Conservation (phyloP, 805 yeast species). For the Saccharomycopsis javanensis region DNA sequence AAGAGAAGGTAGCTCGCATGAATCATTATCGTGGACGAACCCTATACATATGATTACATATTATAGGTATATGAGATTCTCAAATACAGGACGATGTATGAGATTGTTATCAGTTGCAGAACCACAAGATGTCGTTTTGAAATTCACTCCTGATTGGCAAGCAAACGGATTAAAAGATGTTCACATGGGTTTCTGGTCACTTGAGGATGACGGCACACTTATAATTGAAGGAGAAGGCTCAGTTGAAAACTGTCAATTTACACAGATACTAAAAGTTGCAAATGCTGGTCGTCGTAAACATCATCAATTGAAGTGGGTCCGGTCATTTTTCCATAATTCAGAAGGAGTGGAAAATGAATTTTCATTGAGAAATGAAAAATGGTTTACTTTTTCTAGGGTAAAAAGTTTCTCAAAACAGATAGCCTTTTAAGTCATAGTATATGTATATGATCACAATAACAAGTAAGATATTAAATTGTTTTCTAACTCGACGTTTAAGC, state of each 20-base stretch:
- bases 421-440: background rate
- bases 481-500: too few relatives aligned
- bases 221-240: slow-evolving; percentile 38
- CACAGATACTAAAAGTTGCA: slow-evolving; percentile 50
- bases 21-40: slow-evolving; percentile 54
- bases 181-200: slow-evolving; percentile 46
- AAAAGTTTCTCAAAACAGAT: slow-evolving; percentile 1
- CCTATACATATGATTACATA: slow-evolving; percentile 83
- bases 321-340: slow-evolving; percentile 47
- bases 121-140: slow-evolving; percentile 58
- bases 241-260: slow-evolving; percentile 46
- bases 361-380: slow-evolving; percentile 60
- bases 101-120: slow-evolving; percentile 62
- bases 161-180: slow-evolving; percentile 29
- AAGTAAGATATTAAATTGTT: too few relatives aligned
- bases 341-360: slow-evolving; percentile 48
- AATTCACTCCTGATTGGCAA: slow-evolving; percentile 29
- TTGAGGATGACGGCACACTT: slow-evolving; percentile 33
- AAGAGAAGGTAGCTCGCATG: slow-evolving; percentile 68
- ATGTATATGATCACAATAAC: too few relatives aligned
- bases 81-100: slow-evolving; percentile 65
- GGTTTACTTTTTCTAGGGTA: slow-evolving; percentile 68
- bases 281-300: slow-evolving; percentile 54
- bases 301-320: slow-evolving; percentile 64
- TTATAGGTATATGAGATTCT: slow-evolving; percentile 76